Evolutionary conservation across 495 filamentous ascomycete genomes (phyloP).

Genomic region (Lophiostoma macrostomum): DNA sequence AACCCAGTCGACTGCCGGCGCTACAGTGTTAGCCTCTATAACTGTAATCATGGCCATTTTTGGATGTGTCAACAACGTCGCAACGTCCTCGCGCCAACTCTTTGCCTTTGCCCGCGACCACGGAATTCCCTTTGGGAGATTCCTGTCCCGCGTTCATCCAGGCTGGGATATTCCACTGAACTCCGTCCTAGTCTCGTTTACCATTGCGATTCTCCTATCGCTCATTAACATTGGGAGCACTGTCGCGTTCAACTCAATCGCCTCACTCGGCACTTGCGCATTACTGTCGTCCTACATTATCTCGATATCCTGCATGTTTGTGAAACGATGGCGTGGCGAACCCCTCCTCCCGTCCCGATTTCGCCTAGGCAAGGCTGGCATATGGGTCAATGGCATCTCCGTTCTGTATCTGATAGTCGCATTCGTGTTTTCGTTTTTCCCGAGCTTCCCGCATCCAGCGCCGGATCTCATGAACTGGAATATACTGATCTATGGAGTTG

Average conservation of each 20-base stretch:
- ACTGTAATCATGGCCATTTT: conserved; percentile 45
- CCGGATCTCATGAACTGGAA: conserved; percentile 36
- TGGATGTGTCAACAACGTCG: conserved; percentile 44
- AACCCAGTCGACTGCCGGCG: conserved; percentile 24
- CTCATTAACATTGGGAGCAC: conserved; percentile 60
- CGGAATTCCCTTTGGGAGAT: conserved; percentile 7
- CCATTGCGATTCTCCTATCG: conserved; percentile 53
- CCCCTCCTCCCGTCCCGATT: conserved; percentile 28
- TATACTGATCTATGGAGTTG: conserved; percentile 33
- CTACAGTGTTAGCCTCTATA: conserved; percentile 23
- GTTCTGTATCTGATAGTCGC: conserved; percentile 27
- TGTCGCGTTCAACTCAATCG: conserved; percentile 55
- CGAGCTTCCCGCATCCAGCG: conserved; percentile 19
- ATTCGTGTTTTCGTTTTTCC: conserved; percentile 35
- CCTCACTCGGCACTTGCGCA: conserved; percentile 41
- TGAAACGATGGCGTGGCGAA: conserved; percentile 25
- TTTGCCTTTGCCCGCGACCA: conserved; percentile 32
- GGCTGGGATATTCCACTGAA: conserved; percentile 53
- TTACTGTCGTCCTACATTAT: conserved; percentile 29
- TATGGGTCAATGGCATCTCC: conserved; percentile 31
- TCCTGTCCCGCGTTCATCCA: conserved; percentile 32
- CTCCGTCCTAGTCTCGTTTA: conserved; percentile 49
- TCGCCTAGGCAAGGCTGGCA: conserved; percentile 21
- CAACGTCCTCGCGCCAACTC: conserved; percentile 34
- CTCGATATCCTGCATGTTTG: conserved; percentile 25